phyloP scores from a whole-genome alignment of 768 basidiomycete genomes.

The Rhizopogon roseolus region DNA sequence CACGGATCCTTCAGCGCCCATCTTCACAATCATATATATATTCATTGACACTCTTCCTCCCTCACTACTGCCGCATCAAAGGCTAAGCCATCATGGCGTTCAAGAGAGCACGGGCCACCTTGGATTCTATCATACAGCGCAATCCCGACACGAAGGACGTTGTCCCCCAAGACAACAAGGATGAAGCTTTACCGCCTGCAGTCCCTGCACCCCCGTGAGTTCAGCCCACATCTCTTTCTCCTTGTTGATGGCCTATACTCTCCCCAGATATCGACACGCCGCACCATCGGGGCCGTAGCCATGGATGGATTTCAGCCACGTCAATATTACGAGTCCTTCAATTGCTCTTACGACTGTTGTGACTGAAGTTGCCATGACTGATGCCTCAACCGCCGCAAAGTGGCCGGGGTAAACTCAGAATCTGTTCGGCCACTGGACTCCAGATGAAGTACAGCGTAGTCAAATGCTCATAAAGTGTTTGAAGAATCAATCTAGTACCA shows the following conservation, averaged over 20 bases:
- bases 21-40: neutral
- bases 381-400: no score
- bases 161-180: neutral
- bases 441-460: slow-evolving; percentile 23
- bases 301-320: slow-evolving; percentile 19
- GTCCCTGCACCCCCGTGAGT: neutral
- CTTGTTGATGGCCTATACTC: neutral
- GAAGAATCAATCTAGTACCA: slow-evolving; percentile 9
- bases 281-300: slow-evolving; percentile 29
- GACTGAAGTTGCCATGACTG: no score
- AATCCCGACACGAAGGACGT: neutral
- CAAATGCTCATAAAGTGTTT: slow-evolving; percentile 21
- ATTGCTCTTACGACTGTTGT: neutral
- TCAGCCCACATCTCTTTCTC: no score
- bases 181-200: neutral
- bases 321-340: neutral
- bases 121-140: neutral
- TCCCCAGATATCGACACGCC: slow-evolving; percentile 13
- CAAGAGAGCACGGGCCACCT: neutral
- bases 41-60: neutral
- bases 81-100: neutral
- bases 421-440: slow-evolving; percentile 29
- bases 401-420: slow-evolving; percentile 14
- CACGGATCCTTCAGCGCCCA: neutral
- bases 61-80: neutral